phyloP scores from a whole-genome alignment of 352 stramenopile genomes.

The Phytophthora podocarpi region DNA sequence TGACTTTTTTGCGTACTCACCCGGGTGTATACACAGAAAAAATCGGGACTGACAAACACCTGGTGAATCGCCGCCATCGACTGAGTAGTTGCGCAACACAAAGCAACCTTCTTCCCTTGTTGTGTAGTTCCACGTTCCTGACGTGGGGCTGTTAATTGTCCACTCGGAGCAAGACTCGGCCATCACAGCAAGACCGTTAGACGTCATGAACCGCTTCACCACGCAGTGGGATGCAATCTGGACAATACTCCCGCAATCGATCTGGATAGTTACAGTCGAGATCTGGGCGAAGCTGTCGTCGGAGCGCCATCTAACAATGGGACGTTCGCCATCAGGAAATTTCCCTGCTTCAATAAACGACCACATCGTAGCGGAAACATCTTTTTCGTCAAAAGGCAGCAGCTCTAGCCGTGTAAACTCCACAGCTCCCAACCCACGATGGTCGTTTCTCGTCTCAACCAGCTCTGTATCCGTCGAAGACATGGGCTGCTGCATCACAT shows the following conservation, averaged over 20 bases:
- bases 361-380: conserved; percentile 10
- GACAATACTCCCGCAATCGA: neutral
- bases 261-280: neutral
- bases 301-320: neutral
- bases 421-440: neutral
- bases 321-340: conserved; percentile 8
- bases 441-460: neutral
- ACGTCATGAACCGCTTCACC: conserved; percentile 16
- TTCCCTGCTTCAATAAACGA: conserved; percentile 1
- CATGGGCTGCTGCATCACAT: neutral
- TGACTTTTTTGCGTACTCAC: too few relatives aligned
- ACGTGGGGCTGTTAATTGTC: neutral
- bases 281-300: conserved; percentile 10
- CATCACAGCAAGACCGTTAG: neutral
- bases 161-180: conserved; percentile 8
- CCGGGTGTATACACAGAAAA: neutral
- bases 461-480: conserved; percentile 2
- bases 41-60: conserved; percentile 2
- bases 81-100: conserved; percentile 7
- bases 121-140: neutral
- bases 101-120: conserved; percentile 12
- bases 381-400: conserved; percentile 11
- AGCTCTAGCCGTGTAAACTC: conserved; percentile 7
- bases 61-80: neutral
- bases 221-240: conserved; percentile 10